A percentile compares a stretch with the other conserved stretches of the same genome.
These are phyloP conservation scores for Sugiyamaella japonica DNA, from an alignment of 1,139 yeast species.

Conservation along the genomic window DNA sequence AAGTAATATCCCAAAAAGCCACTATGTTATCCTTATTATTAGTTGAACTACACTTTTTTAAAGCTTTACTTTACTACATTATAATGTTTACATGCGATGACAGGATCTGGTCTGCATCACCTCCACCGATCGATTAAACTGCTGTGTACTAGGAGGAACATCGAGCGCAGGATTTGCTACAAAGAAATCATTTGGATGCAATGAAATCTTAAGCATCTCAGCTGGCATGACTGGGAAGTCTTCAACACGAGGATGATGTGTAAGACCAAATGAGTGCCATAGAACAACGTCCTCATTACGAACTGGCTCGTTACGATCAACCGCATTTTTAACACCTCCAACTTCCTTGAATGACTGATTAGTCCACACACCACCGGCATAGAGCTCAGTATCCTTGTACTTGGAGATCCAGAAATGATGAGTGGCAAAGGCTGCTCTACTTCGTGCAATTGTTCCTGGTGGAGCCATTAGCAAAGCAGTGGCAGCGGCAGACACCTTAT, in stretches of 20 bases:
- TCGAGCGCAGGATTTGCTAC: constrained; percentile 81
- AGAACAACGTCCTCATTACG: constrained; percentile 80
- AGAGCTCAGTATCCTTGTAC: constrained; percentile 65
- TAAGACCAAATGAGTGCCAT: constrained; percentile 86
- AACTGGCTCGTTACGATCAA: constrained; percentile 63
- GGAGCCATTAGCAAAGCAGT: constrained; percentile 74
- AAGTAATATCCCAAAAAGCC: too few relatives aligned
- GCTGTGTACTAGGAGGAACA: constrained; percentile 70
- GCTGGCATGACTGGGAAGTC: constrained; percentile 95
- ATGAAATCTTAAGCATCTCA: constrained; percentile 62
- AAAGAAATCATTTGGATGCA: constrained; percentile 77
- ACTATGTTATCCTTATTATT: too few relatives aligned
- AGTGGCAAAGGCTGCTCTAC: constrained; percentile 71
- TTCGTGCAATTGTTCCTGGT: constrained; percentile 58
- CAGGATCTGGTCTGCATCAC: constrained; percentile 41
- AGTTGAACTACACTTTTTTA: too few relatives aligned
- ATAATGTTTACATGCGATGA: constrained; percentile 26
- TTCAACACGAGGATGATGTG: constrained; percentile 85
- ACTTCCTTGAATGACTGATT: constrained; percentile 67
- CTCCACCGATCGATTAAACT: constrained; percentile 68
- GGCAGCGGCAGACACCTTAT: constrained; percentile 77
- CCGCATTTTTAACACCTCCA: constrained; percentile 65
- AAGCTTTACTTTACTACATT: not conserved
- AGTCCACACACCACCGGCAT: constrained; percentile 78
- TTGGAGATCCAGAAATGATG: constrained; percentile 77